Evolutionary conservation across 176 grass and related monocot species (phyloP).

Genomic region (Guadua angustifolia): DNA sequence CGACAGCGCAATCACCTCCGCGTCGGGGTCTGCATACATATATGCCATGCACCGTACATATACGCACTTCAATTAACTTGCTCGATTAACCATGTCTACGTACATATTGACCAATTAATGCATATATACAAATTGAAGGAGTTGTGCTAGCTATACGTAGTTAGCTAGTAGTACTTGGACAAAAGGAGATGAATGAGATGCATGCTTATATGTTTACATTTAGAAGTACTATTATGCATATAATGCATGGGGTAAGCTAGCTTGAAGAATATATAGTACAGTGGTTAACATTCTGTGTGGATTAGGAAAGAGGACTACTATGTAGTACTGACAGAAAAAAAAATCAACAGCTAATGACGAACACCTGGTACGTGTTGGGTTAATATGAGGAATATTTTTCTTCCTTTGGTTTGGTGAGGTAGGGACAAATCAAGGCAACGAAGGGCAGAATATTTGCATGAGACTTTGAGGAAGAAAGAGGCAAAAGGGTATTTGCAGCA

Average conservation of each 20-base stretch:
- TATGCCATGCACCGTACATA: not conserved
- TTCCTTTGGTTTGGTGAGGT: constrained; percentile 41
- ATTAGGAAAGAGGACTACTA: not conserved
- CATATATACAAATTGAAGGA: not conserved
- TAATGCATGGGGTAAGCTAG: not conserved
- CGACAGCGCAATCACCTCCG: constrained; percentile 90
- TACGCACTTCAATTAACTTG: not conserved
- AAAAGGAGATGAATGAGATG: not conserved
- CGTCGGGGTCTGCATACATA: constrained; percentile 71
- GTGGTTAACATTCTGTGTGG: constrained; percentile 22
- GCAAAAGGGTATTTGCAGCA: constrained; percentile 45
- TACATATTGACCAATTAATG: not conserved
- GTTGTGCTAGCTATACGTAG: not conserved
- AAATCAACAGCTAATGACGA: not conserved
- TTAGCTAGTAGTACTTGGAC: not conserved
- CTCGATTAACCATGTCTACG: not conserved
- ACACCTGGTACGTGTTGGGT: constrained; percentile 21
- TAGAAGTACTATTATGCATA: not conserved
- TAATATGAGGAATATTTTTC: constrained; percentile 27
- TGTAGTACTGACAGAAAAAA: not conserved
- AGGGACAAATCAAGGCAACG: constrained; percentile 57
- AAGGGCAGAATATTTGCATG: constrained; percentile 50
- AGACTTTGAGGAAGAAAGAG: constrained; percentile 28
- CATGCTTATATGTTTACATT: not conserved
- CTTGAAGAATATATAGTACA: not conserved